These are phyloP conservation scores for Quercus rubra DNA, from an alignment of 306 rosid genomes.

Conservation along the genomic window DNA sequence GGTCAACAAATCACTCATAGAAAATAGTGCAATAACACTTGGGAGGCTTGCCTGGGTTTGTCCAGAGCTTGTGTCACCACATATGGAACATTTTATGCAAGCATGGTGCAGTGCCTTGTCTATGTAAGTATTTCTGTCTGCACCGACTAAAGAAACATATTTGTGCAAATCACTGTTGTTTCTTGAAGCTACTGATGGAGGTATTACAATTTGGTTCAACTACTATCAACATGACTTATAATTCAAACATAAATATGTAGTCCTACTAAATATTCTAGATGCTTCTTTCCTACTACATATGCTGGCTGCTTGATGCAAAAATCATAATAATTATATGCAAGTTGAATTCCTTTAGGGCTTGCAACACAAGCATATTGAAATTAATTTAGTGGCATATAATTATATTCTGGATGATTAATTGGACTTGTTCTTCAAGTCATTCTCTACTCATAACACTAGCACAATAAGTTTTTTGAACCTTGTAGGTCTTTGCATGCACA, in stretches of 20 bases:
- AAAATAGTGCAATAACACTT: slow-evolving; percentile 95
- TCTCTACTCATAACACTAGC: background rate
- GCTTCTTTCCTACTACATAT: background rate
- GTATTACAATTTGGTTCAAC: background rate
- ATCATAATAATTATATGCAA: background rate
- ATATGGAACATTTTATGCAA: slow-evolving; percentile 98
- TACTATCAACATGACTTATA: background rate
- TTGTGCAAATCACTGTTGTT: background rate
- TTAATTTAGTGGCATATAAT: background rate
- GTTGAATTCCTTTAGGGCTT: background rate
- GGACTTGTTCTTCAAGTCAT: background rate
- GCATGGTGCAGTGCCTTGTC: slow-evolving; percentile 96
- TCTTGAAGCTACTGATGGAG: background rate
- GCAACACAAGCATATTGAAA: background rate
- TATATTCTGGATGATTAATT: background rate
- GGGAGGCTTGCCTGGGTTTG: slow-evolving; percentile 99
- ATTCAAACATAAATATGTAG: background rate
- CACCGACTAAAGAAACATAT: background rate
- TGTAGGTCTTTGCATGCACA: too few species aligned
- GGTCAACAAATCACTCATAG: slow-evolving; percentile 81
- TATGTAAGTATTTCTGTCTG: slow-evolving; percentile 40
- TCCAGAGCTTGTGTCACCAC: slow-evolving; percentile 92
- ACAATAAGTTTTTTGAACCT: background rate
- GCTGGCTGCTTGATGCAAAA: background rate
- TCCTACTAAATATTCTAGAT: background rate